A percentile compares a stretch with the other conserved stretches of the same genome.
Evolutionary conservation across 176 grass and related monocot genomes (phyloP).

Genomic region (Aegilops sharonensis): DNA sequence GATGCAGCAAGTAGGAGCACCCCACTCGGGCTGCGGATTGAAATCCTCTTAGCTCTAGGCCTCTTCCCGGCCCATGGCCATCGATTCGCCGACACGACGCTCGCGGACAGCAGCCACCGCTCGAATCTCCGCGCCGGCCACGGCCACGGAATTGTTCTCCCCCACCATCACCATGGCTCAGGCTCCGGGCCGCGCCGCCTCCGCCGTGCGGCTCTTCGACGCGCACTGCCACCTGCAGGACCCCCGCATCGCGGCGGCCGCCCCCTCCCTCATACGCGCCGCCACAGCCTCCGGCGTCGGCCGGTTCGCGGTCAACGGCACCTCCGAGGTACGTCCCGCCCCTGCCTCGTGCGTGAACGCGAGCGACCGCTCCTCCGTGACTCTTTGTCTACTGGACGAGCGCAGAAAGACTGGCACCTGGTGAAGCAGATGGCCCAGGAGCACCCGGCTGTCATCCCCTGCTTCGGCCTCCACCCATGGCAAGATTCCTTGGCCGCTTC

Average conservation of each 20-base stretch:
- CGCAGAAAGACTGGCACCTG: conserved; percentile 71
- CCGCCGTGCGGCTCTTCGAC: conserved; percentile 59
- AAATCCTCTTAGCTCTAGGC: not conserved
- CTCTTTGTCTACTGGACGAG: not conserved
- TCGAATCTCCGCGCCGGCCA: not conserved
- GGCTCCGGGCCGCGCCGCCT: conserved; percentile 16
- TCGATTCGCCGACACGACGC: not conserved
- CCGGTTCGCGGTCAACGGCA: conserved; percentile 75
- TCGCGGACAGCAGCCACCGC: not conserved
- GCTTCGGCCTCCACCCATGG: conserved; percentile 87
- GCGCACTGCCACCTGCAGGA: conserved; percentile 95
- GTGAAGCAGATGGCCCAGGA: conserved; percentile 81
- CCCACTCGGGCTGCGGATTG: too few species aligned
- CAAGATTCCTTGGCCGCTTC: conserved; percentile 5
- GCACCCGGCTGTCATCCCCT: conserved; percentile 69
- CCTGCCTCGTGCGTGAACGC: not conserved
- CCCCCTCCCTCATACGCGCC: conserved; percentile 57
- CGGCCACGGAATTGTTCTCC: not conserved
- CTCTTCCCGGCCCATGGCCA: not conserved
- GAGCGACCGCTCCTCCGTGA: not conserved
- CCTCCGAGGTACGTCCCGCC: conserved; percentile 46
- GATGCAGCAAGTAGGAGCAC: too few species aligned
- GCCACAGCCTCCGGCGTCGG: conserved; percentile 59
- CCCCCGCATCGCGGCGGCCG: conserved; percentile 45
- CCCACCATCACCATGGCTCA: conserved; percentile 33